phyloP scores from a whole-genome alignment of 192 early-diverging fungal genomes.

The Rhizophagus sp. region DNA sequence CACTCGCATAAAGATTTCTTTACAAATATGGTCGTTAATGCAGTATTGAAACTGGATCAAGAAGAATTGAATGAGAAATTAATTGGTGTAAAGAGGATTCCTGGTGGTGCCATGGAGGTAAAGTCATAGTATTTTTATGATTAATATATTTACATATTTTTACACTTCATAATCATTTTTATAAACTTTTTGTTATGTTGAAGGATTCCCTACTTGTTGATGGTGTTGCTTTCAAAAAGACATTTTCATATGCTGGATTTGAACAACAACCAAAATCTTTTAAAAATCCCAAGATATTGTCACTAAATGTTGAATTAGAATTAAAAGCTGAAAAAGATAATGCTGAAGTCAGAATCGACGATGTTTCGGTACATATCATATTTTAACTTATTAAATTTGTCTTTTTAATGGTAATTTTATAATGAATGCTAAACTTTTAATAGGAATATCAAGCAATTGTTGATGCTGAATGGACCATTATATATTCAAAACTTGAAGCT shows the following conservation, averaged over 20 bases:
- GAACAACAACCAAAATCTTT: conserved; percentile 99
- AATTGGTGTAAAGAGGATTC: conserved; percentile 98
- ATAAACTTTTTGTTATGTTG: background rate
- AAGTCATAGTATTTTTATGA: background rate
- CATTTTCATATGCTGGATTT: conserved; percentile 98
- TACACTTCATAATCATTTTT: background rate
- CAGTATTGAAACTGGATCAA: conserved; percentile 94
- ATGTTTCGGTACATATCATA: conserved; percentile 58
- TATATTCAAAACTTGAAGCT: conserved; percentile 96
- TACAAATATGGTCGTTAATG: conserved; percentile 97
- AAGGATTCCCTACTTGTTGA: conserved; percentile 90
- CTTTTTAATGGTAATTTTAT: background rate
- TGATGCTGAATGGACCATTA: conserved; percentile 99
- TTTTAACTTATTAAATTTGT: background rate
- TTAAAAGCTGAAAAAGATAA: conserved; percentile 99
- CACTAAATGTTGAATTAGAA: conserved; percentile 97
- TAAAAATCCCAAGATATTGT: conserved; percentile 86
- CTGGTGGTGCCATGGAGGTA: conserved; percentile 94
- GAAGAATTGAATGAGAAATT: conserved; percentile 92
- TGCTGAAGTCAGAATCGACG: conserved; percentile 96
- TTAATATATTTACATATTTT: background rate
- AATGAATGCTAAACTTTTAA: background rate
- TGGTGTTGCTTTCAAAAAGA: conserved; percentile 99
- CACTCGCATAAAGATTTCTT: conserved; percentile 97
- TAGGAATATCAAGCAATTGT: conserved; percentile 99